Evolutionary conservation across 495 filamentous ascomycete species (phyloP).

Genomic region (Aspergillus cavernicola): DNA sequence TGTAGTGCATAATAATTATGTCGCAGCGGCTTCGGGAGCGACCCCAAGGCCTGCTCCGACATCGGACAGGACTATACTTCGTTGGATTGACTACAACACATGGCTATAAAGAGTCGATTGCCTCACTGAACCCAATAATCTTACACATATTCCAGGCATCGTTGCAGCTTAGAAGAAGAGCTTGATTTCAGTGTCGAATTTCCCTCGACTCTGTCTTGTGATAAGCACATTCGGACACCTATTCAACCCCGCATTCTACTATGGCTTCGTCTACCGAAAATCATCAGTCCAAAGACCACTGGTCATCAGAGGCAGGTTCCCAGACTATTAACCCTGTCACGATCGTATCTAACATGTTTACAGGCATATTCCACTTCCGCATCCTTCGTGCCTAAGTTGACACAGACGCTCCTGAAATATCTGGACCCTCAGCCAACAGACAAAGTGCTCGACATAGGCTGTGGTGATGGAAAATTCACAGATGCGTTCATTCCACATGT

Average conservation of each 20-base stretch:
- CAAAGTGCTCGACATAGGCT: slow-evolving; percentile 68
- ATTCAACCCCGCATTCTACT: neutral
- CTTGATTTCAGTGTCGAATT: too few relatives aligned
- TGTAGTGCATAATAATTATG: neutral
- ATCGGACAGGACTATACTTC: neutral
- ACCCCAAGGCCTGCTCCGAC: neutral
- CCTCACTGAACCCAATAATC: too few relatives aligned
- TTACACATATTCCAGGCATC: too few relatives aligned
- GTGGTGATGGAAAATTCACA: slow-evolving; percentile 69
- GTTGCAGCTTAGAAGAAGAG: too few relatives aligned
- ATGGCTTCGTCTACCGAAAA: neutral
- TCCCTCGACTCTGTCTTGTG: too few relatives aligned
- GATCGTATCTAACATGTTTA: neutral
- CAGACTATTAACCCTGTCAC: too few relatives aligned
- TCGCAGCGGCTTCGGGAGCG: too few relatives aligned
- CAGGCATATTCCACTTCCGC: slow-evolving; percentile 64
- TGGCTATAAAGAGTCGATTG: neutral
- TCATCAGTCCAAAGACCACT: slow-evolving; percentile 44
- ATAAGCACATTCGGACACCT: too few relatives aligned
- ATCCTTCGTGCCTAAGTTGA: slow-evolving; percentile 68
- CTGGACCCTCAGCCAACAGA: slow-evolving; percentile 58
- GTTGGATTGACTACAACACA: too few relatives aligned
- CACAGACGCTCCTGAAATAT: slow-evolving; percentile 60
- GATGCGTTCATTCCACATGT: slow-evolving; percentile 46
- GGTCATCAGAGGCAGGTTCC: slow-evolving; percentile 49